Conservation (phyloP, 306 rosid species). For the Castanea sativa region DNA sequence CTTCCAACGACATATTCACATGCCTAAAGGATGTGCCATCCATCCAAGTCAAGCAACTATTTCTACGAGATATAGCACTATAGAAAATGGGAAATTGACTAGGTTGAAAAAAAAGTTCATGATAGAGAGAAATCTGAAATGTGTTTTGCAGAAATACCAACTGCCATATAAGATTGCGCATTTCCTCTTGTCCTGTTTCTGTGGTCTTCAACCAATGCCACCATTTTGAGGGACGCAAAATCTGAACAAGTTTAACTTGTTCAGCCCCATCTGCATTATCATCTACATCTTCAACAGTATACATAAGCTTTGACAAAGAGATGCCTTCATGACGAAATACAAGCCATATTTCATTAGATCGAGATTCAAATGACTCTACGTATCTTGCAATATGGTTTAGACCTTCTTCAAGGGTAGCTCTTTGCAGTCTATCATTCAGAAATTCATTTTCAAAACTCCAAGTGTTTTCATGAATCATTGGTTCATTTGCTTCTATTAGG, state of each 20-base stretch:
- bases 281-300: conserved; percentile 59
- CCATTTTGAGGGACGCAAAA: conserved; percentile 86
- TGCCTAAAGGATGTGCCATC: no score
- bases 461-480: conserved; percentile 25
- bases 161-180: conserved; percentile 85
- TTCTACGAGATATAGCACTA: not conserved
- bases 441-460: conserved; percentile 42
- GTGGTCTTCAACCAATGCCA: conserved; percentile 98
- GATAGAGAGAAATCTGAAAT: not conserved
- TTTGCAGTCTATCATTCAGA: conserved; percentile 29
- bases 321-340: conserved; percentile 79
- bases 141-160: conserved; percentile 54
- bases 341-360: conserved; percentile 92
- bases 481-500: conserved; percentile 28
- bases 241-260: conserved; percentile 52
- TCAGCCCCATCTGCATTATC: conserved; percentile 39
- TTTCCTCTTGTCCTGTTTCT: conserved; percentile 81
- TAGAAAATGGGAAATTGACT: not conserved
- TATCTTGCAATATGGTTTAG: conserved; percentile 91
- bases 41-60: not conserved
- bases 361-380: conserved; percentile 90
- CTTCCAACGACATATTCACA: no score
- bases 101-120: not conserved
- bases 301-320: conserved; percentile 81
- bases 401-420: conserved; percentile 67